phyloP scores from a whole-genome alignment of 495 filamentous ascomycete genomes.

The Tricharina praecox region DNA sequence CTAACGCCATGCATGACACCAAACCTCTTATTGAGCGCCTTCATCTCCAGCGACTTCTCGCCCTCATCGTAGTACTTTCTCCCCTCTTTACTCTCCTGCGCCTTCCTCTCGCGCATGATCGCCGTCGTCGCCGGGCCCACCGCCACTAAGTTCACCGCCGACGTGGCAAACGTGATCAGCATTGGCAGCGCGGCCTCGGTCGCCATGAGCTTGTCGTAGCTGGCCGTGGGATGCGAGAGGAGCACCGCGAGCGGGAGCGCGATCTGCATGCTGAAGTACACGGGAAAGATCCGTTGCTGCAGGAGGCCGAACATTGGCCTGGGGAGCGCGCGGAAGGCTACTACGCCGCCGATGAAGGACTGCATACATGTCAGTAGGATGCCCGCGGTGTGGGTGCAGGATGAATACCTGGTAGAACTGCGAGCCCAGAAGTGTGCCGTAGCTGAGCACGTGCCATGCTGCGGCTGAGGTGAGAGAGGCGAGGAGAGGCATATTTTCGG shows the following conservation, averaged over 20 bases:
- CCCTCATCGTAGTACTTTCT: constrained; percentile 62
- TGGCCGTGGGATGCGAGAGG: constrained; percentile 36
- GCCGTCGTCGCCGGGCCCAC: constrained; percentile 56
- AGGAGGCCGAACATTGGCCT: constrained; percentile 65
- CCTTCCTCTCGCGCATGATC: constrained; percentile 54
- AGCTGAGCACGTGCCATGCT: constrained; percentile 28
- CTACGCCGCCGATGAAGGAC: constrained; percentile 63
- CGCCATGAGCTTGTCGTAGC: not conserved
- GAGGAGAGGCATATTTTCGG: constrained; percentile 12
- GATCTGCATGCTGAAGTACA: constrained; percentile 73
- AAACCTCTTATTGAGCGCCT: constrained; percentile 63
- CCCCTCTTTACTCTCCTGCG: constrained; percentile 54
- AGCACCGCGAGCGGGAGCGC: constrained; percentile 52
- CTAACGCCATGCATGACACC: constrained; percentile 60
- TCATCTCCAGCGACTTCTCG: constrained; percentile 68
- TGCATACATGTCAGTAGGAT: no score
- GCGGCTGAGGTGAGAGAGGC: constrained; percentile 16
- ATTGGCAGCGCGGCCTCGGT: constrained; percentile 33
- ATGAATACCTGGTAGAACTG: constrained; percentile 54
- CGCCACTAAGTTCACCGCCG: constrained; percentile 46
- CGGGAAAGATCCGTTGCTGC: constrained; percentile 60
- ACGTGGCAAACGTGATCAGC: constrained; percentile 40
- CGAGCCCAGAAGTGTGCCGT: constrained; percentile 61
- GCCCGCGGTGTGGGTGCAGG: not conserved
- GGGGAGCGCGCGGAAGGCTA: constrained; percentile 56